These are phyloP conservation scores for Polytrichum formosum DNA, from an alignment of 225 moss, liverwort and hornwort genomes.

Conservation along the genomic window DNA sequence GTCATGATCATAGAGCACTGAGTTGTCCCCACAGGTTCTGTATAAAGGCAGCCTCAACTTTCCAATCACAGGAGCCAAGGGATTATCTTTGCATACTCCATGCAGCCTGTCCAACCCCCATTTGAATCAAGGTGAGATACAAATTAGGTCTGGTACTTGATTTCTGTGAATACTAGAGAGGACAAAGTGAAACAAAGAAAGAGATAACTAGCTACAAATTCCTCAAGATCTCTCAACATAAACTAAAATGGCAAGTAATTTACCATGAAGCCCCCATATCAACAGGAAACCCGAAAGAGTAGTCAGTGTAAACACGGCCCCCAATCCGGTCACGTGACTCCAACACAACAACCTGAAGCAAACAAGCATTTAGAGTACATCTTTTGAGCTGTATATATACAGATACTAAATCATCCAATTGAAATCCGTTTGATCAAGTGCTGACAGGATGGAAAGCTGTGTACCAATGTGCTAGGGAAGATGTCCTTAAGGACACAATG, in stretches of 20 bases:
- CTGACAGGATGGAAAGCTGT: no score
- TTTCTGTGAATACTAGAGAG: not conserved
- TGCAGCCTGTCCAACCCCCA: conserved; percentile 63
- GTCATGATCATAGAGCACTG: conserved; percentile 95
- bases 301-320: conserved; percentile 95
- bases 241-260: conserved; percentile 6
- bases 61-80: conserved; percentile 80
- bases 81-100: conserved; percentile 92
- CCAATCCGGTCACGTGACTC: conserved; percentile 96
- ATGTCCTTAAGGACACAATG: no score
- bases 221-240: not conserved
- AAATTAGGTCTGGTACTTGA: no score
- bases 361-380: no score
- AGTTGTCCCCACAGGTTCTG: conserved; percentile 95
- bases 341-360: conserved; percentile 78
- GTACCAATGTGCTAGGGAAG: no score
- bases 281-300: conserved; percentile 91
- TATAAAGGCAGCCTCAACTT: conserved; percentile 81
- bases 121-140: no score
- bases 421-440: no score
- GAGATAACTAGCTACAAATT: not conserved
- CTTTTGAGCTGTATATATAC: no score
- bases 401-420: no score
- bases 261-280: conserved; percentile 99
- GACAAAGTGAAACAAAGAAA: not conserved